Conservation (phyloP, 2,329 filamentous ascomycete genomes). For the Botryotinia narcissicola region DNA sequence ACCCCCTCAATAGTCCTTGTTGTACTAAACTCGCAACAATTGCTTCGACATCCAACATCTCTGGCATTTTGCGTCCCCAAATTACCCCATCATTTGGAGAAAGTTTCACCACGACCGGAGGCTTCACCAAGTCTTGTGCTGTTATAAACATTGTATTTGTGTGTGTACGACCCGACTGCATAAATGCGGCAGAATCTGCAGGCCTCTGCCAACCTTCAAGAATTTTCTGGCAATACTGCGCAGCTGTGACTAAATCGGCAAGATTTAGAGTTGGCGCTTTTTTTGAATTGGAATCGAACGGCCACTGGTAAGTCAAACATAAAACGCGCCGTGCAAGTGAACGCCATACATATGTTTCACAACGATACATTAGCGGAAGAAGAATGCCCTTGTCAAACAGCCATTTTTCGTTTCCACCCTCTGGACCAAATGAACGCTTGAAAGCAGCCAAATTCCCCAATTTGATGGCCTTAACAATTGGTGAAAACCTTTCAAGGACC, state of each 20-base stretch:
- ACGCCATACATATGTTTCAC: constrained; percentile 81
- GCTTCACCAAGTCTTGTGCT: constrained; percentile 41
- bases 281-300: constrained; percentile 53
- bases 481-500: constrained; percentile 65
- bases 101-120: constrained; percentile 49
- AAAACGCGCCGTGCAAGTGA: constrained; percentile 77
- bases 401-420: constrained; percentile 61
- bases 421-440: constrained; percentile 61
- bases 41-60: constrained; percentile 68
- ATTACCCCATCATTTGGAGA: constrained; percentile 58
- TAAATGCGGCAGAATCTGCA: constrained; percentile 33
- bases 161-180: constrained; percentile 39
- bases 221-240: constrained; percentile 62
- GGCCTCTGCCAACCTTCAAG: constrained; percentile 54
- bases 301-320: constrained; percentile 71
- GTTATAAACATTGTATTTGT: constrained; percentile 52
- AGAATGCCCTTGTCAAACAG: constrained; percentile 74
- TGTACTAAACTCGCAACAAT: constrained; percentile 73
- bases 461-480: constrained; percentile 69
- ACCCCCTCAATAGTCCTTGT: constrained; percentile 80
- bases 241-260: constrained; percentile 61
- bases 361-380: constrained; percentile 70
- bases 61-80: constrained; percentile 61
- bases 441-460: constrained; percentile 74
- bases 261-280: constrained; percentile 75